These are phyloP conservation scores for Colletotrichum tamarilloi DNA, from an alignment of 2,329 filamentous ascomycete species.

Conservation along the genomic window DNA sequence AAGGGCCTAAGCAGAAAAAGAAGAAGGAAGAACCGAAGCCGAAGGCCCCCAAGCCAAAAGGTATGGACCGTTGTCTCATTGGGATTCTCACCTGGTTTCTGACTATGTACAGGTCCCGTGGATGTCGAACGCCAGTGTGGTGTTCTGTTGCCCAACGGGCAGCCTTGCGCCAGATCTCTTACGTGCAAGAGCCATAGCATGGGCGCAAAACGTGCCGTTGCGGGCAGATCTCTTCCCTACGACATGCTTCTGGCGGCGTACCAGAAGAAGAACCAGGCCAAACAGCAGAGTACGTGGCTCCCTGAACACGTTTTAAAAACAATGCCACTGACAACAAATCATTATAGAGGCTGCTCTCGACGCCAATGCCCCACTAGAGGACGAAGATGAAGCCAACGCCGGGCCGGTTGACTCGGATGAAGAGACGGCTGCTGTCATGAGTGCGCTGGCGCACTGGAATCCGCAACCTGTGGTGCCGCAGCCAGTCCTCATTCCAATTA, in stretches of 20 bases:
- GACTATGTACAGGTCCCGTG: constrained; percentile 71
- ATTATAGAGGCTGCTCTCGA: constrained; percentile 88
- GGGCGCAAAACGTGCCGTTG: constrained; percentile 91
- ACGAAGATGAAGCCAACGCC: constrained; percentile 83
- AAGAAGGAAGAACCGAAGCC: constrained; percentile 93
- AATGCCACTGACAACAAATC: constrained; percentile 17
- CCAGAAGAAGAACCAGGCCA: constrained; percentile 98
- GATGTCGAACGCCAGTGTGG: constrained; percentile 96
- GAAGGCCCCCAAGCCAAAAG: constrained; percentile 87
- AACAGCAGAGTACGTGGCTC: constrained; percentile 84
- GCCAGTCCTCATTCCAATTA: constrained; percentile 69
- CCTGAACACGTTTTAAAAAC: neutral
- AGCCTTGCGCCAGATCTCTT: constrained; percentile 86
- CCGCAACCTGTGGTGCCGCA: constrained; percentile 82
- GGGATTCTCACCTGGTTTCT: neutral
- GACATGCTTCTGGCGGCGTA: constrained; percentile 91
- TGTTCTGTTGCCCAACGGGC: constrained; percentile 85
- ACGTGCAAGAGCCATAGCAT: constrained; percentile 97
- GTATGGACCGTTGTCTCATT: constrained; percentile 47
- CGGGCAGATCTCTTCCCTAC: constrained; percentile 87
- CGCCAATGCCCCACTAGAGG: constrained; percentile 89
- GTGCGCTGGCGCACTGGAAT: constrained; percentile 78
- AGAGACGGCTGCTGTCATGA: constrained; percentile 91
- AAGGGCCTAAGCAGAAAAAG: constrained; percentile 89
- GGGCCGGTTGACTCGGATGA: constrained; percentile 94